Conservation (phyloP, 331 rosid genomes). For the Rosa hybrid region DNA sequence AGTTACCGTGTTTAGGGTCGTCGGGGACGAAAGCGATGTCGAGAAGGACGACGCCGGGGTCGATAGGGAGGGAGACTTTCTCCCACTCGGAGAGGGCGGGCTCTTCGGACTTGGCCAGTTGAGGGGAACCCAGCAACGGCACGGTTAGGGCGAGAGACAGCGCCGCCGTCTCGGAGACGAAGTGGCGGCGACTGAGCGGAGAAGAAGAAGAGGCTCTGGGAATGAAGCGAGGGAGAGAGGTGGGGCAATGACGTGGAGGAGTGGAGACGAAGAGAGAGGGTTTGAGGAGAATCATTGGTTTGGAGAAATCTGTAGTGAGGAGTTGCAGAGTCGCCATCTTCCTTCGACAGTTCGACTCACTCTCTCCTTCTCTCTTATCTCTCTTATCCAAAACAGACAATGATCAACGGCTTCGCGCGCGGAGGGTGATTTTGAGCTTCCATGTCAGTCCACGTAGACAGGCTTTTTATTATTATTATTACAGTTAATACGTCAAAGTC, state of each 20-base stretch:
- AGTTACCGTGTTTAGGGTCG: constrained; percentile 64
- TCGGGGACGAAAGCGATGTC: constrained; percentile 95
- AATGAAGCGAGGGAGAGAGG: constrained; percentile 29
- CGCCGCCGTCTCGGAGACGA: constrained; percentile 66
- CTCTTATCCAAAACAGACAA: constrained; percentile 36
- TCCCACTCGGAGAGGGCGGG: constrained; percentile 79
- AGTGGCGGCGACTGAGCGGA: constrained; percentile 49
- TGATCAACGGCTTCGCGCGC: constrained; percentile 61
- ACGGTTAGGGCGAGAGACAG: constrained; percentile 49
- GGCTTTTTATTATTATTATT: no score
- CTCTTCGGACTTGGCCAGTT: constrained; percentile 60
- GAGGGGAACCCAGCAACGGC: constrained; percentile 32
- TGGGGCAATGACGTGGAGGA: constrained; percentile 33
- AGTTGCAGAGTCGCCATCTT: constrained; percentile 78
- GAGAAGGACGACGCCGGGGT: constrained; percentile 97
- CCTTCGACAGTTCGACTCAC: background rate
- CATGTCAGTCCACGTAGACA: background rate
- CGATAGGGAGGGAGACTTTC: constrained; percentile 76
- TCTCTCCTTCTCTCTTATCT: constrained; percentile 21
- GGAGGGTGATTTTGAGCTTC: constrained; percentile 46
- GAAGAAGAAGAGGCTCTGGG: constrained; percentile 48
- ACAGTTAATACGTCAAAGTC: no score
- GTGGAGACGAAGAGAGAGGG: constrained; percentile 37
- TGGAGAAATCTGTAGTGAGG: constrained; percentile 40
- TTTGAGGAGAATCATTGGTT: constrained; percentile 36